Conservation (phyloP, 225 moss, liverwort and hornwort species). For the Physcomitrium patens region DNA sequence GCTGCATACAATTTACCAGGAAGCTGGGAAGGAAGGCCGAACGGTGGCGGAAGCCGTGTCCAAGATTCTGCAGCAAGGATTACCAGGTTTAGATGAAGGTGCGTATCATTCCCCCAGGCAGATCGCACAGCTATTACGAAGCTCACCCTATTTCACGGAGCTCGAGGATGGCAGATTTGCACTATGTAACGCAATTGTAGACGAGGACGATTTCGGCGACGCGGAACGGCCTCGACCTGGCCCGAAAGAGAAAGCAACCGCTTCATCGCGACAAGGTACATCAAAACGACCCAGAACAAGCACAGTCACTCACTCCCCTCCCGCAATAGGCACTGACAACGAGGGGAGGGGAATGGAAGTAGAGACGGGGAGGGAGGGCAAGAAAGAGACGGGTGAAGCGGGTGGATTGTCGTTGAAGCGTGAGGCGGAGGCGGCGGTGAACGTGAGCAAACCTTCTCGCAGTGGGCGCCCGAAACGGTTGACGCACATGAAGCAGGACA, state of each 20-base stretch:
- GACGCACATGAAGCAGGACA: conserved; percentile 57
- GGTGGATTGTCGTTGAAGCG: background rate
- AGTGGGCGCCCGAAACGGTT: conserved; percentile 55
- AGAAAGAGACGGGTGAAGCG: background rate
- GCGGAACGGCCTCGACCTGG: background rate
- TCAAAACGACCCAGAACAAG: conserved; percentile 9
- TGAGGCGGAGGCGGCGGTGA: background rate
- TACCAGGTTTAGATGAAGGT: conserved; percentile 41
- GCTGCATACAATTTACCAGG: conserved; percentile 33
- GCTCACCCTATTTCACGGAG: conserved; percentile 60
- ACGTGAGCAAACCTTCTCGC: background rate
- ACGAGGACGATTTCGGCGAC: background rate
- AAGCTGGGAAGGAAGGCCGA: conserved; percentile 48
- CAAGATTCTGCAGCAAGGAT: conserved; percentile 35
- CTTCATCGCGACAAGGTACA: conserved; percentile 4
- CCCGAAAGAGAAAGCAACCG: conserved; percentile 6
- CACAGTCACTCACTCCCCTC: conserved; percentile 19
- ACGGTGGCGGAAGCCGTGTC: conserved; percentile 56
- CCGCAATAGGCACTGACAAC: background rate
- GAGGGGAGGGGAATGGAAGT: conserved; percentile 22
- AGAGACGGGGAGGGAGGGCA: background rate
- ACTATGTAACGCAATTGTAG: conserved; percentile 50
- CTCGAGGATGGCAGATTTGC: conserved; percentile 53
- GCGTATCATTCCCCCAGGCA: conserved; percentile 42
- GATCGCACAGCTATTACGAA: conserved; percentile 47